Evolutionary conservation across 352 stramenopile species (phyloP), one percentile per base, ranked within the genome.

Genomic region (Phytophthora gonapodyides): DNA sequence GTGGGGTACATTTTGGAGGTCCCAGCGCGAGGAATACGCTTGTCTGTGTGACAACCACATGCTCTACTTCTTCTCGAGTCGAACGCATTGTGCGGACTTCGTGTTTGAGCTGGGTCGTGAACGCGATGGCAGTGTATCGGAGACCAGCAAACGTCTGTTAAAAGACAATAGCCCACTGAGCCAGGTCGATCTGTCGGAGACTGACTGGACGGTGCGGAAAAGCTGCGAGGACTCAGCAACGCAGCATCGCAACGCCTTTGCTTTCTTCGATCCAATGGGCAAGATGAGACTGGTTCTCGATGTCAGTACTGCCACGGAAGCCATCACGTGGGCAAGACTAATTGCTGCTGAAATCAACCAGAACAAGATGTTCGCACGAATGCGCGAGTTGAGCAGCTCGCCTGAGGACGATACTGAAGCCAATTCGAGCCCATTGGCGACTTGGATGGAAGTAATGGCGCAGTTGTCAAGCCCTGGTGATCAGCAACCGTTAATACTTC

Each of bases 1-100:
- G 45, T 92, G 83, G 83, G 64, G 78, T 4, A 71, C 75, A 0
- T 75, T 89, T 36, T 92, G 83, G 83, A 81, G 83, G 35, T 80
- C 80, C 41, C 73, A 89, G 51, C 63, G 75, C 6, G 69, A 62
- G 10, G 77, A 80, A 17, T 90, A 87, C 24, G 79, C 79, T 38
- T 88, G 79, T 47, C 57, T 92, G 16, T 89, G 81, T 36, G 77
- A 87, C 51, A 80, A 82, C 37, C 75, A 73, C 36, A 58, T 76
- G 15, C 55, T 89, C 1, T 78, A 73, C 30, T 80, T 92, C 52
- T 92, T 92, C 50, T 35, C 71, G 1, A 78, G 42, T 12, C 60
- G 77, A 19, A 71, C 70, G 12, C 73, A 73, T 11, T 86, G 76
- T 47, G 57, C 69, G 8, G 79, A 90, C 47, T 88, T 78, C 37